Evolutionary conservation across 306 rosid species (phyloP).

Genomic region (Citrullus amarus): DNA sequence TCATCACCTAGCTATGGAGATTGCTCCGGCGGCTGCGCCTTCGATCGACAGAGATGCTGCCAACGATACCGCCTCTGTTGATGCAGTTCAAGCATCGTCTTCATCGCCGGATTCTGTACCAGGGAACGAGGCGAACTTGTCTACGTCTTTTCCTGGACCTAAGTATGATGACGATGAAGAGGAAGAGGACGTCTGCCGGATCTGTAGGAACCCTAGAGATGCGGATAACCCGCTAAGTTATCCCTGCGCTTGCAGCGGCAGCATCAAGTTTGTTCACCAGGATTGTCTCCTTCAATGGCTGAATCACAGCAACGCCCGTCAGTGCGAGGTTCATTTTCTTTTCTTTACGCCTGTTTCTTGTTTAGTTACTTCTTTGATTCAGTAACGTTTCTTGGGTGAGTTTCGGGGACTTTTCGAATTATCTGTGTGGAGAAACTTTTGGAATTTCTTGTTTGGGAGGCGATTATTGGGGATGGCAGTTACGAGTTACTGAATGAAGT

Average conservation of each 20-base stretch:
- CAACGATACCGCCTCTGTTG: slow-evolving; percentile 16
- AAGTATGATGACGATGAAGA: slow-evolving; percentile 78
- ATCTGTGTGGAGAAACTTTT: neutral
- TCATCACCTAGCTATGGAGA: slow-evolving; percentile 42
- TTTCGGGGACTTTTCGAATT: neutral
- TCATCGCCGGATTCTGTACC: slow-evolving; percentile 27
- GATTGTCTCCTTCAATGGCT: slow-evolving; percentile 99
- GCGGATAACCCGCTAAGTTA: slow-evolving; percentile 78
- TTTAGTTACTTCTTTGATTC: neutral
- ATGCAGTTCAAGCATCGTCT: slow-evolving; percentile 21
- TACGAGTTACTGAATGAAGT: neutral
- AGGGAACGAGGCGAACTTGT: slow-evolving; percentile 27
- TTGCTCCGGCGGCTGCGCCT: slow-evolving; percentile 52
- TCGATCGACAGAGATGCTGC: slow-evolving; percentile 26
- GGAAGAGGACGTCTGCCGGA: slow-evolving; percentile 96
- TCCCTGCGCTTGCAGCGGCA: slow-evolving; percentile 98
- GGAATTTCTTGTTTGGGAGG: neutral
- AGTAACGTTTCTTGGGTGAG: neutral
- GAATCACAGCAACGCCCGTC: slow-evolving; percentile 99
- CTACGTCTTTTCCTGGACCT: slow-evolving; percentile 19
- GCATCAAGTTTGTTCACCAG: slow-evolving; percentile 94
- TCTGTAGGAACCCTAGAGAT: slow-evolving; percentile 93
- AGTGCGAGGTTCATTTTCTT: slow-evolving; percentile 71
- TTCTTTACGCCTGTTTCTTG: neutral
- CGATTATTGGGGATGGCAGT: neutral